Evolutionary conservation across 164 flowering plant genomes (phyloP), one percentile per base, ranked within the genome.

Genomic region (Umbellularia californica): DNA sequence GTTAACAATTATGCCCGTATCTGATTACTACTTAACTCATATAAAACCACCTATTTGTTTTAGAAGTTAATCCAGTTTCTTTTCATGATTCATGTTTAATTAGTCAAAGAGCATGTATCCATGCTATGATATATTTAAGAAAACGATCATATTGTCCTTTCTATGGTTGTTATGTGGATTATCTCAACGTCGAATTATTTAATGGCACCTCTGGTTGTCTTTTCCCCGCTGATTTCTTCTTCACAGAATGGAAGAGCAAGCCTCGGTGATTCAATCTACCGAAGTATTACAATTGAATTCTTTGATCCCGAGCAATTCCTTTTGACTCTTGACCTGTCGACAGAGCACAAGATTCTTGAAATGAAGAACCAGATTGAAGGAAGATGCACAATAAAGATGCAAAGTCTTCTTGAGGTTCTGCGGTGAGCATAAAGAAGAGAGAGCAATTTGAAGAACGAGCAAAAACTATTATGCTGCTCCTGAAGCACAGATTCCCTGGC

Each of bases 371-470:
- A 86, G 74, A 89, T 94, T 17, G 98, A 94, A 88, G 97, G 80
- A 94, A 92, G 79, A 90, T 94, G 94, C 41, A 76, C 77, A 80
- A 85, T 71, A 92, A 94, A 81, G 98, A 90, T 72, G 77, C 78
- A 3, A 90, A 89, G 71, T 88, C 95, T 68, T 72, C 92, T 22
- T 94, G 97, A 97, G 86, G 94, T 68, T 90, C 93, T 30, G 85
- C 88, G 13, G 89, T 92, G 28, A 92, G 95, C 76, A 52, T 88
- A 78, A 97, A 92, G 81, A 94, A 89, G 77, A 86, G 98, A 69
- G 97, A 92, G 70, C 85, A 87, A 14, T 94, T 94, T 60, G 98
- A 94, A 81, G 98, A 94, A 71, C 90, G 98, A 80, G 94, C 90
- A 23, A 94, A 94, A 70, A 92, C 94, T 24, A 89, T 92, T 71